Conservation (phyloP, 768 basidiomycete species). For the Boletales sp. region DNA sequence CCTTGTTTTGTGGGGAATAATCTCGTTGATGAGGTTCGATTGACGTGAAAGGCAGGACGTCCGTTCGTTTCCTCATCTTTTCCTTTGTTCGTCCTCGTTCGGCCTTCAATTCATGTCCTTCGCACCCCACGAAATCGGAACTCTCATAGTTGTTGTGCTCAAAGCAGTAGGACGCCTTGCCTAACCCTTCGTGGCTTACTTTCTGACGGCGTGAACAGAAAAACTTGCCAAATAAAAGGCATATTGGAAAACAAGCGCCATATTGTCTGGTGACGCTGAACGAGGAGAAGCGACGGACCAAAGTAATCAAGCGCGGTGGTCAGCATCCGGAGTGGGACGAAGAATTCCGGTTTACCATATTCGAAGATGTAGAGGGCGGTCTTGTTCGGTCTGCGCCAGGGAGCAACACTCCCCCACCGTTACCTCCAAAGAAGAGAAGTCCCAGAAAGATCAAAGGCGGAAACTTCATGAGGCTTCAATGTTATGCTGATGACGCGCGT, state of each 20-base stretch:
- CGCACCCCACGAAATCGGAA: slow-evolving; percentile 77
- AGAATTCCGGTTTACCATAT: slow-evolving; percentile 88
- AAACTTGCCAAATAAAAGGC: slow-evolving; percentile 85
- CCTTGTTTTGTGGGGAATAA: slow-evolving; percentile 7
- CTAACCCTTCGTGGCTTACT: slow-evolving; percentile 1
- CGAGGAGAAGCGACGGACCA: slow-evolving; percentile 82
- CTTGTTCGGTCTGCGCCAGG: slow-evolving; percentile 39
- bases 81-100: background rate
- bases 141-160: slow-evolving; percentile 88
- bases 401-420: slow-evolving; percentile 56
- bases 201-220: slow-evolving; percentile 46
- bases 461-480: slow-evolving; percentile 71
- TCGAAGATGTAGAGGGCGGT: slow-evolving; percentile 67
- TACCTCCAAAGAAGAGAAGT: slow-evolving; percentile 61
- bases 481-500: slow-evolving; percentile 92
- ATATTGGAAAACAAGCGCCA: slow-evolving; percentile 96
- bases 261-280: slow-evolving; percentile 82
- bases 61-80: slow-evolving; percentile 4
- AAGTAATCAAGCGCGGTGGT: slow-evolving; percentile 93
- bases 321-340: slow-evolving; percentile 99
- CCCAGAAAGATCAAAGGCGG: slow-evolving; percentile 63
- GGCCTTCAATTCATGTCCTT: slow-evolving; percentile 45
- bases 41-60: slow-evolving; percentile 18
- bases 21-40: slow-evolving; percentile 13
- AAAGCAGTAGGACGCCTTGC: slow-evolving; percentile 71